Base-by-base conservation (phyloP, 1,284 basidiomycete species). In the Athelia sp. region DNA sequence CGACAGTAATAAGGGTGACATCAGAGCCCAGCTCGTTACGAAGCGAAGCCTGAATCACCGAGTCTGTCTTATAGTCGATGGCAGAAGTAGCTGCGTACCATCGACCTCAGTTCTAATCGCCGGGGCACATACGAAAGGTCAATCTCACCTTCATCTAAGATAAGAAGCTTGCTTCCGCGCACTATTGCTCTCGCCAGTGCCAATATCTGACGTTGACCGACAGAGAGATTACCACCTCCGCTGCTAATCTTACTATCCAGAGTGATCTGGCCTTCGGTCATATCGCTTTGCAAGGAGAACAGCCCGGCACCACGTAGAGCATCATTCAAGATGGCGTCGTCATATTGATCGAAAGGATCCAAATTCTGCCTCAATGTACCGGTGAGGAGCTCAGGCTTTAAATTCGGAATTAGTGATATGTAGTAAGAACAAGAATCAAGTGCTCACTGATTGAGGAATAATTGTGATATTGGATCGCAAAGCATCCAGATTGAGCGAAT, bases 391-490 rank as follows among this genome's bases (percentile, higher is more conserved):
- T 78, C 74, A 2, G 83, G 80, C 65, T 72, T 6, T 13, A 13
- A 29, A 13, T 4, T 4, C 6, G 4, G 13, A 4, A 29, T 29
- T 29, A 29, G 13, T 6, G 13, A 6, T 29, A 6, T 13, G 26
- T 6, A 29, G 26, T 6, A 29, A 13, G 26, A 29, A 13, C 26
- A 19, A 24, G 43, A 29, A 29, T n/a, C 43, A n/a, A 77, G 63
- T 11, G 76, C 71, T 49, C 45, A 75, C 75, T 13, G 26, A 29
- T 29, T 79, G 76, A 6, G 77, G 77, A 46, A 79, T 84, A 56
- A 86, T 81, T 2, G 84, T 86, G 45, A 87, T 75, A 51, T 75
- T 75, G 1, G 75, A 73, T 26, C 86, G 69, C 26, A 88, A 58
- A 18, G 74, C 74, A 50, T 89, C 82, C 2, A 91, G 68, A 56